phyloP scores from a whole-genome alignment of 2,329 filamentous ascomycete genomes.

The Aureobasidium musti region DNA sequence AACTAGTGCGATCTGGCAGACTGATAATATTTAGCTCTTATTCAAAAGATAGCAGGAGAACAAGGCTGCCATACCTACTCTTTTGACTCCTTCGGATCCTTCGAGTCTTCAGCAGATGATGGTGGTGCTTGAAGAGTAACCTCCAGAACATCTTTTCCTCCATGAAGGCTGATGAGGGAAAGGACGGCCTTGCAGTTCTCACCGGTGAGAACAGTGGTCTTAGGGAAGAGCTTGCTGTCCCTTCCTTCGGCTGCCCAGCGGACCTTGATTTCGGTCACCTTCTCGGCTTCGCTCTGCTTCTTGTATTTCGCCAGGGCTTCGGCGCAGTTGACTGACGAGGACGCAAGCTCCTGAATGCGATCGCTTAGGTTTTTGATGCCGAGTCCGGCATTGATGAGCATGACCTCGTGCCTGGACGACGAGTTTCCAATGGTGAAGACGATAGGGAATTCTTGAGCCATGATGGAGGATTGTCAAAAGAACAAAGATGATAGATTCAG shows the following conservation, averaged over 20 bases:
- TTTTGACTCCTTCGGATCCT: constrained; percentile 32
- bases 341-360: constrained; percentile 33
- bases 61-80: constrained; percentile 30
- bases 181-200: constrained; percentile 41
- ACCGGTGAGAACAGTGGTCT: constrained; percentile 41
- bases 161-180: constrained; percentile 39
- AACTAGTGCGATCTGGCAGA: constrained; percentile 32
- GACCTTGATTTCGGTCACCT: constrained; percentile 40
- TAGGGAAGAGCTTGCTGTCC: constrained; percentile 41
- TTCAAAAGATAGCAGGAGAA: neutral
- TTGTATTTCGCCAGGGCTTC: constrained; percentile 42
- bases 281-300: constrained; percentile 37
- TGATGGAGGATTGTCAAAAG: neutral
- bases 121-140: constrained; percentile 35
- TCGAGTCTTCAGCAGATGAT: constrained; percentile 12
- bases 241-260: constrained; percentile 40
- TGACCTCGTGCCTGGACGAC: constrained; percentile 41
- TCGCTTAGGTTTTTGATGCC: constrained; percentile 35
- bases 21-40: constrained; percentile 12
- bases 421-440: constrained; percentile 43
- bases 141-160: constrained; percentile 43
- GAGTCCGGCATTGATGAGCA: constrained; percentile 36
- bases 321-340: constrained; percentile 40
- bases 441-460: constrained; percentile 37
- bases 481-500: neutral